Percentiles rank a stretch among this genome's conserved stretches.
Conservation (phyloP, 139 green algal genomes). For the Pseudopediastrum boryanum region DNA sequence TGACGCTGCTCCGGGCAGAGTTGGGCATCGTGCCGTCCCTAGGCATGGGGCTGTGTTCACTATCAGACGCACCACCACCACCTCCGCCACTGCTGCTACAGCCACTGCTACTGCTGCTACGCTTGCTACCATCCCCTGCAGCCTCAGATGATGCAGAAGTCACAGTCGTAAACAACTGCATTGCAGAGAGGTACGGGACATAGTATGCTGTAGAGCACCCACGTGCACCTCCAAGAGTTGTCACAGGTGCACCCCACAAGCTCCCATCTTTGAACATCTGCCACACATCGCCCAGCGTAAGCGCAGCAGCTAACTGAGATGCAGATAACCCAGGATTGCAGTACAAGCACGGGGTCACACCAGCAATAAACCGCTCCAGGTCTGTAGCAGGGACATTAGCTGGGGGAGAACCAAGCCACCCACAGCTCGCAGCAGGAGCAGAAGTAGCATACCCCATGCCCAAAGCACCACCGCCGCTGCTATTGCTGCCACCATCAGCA, state of each 20-base stretch:
- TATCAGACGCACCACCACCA: neutral
- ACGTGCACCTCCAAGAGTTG: constrained; percentile 54
- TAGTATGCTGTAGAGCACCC: constrained; percentile 74
- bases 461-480: neutral
- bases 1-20: neutral
- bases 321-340: constrained; percentile 3
- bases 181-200: constrained; percentile 79
- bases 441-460: neutral
- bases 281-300: constrained; percentile 22
- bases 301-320: neutral
- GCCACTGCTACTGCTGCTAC: neutral
- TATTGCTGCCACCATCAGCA: too few species aligned
- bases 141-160: neutral
- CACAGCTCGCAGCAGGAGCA: constrained; percentile 6
- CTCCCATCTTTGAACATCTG: constrained; percentile 29
- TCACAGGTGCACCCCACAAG: constrained; percentile 17
- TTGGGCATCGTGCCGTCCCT: neutral
- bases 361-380: constrained; percentile 41
- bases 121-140: neutral
- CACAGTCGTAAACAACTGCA: constrained; percentile 72
- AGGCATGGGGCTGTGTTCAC: neutral
- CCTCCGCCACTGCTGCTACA: neutral
- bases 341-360: neutral
- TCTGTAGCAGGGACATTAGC: constrained; percentile 2
- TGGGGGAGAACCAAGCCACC: too few species aligned